Base-by-base conservation (phyloP, 306 rosid genomes). In the Datisca glomerata region DNA sequence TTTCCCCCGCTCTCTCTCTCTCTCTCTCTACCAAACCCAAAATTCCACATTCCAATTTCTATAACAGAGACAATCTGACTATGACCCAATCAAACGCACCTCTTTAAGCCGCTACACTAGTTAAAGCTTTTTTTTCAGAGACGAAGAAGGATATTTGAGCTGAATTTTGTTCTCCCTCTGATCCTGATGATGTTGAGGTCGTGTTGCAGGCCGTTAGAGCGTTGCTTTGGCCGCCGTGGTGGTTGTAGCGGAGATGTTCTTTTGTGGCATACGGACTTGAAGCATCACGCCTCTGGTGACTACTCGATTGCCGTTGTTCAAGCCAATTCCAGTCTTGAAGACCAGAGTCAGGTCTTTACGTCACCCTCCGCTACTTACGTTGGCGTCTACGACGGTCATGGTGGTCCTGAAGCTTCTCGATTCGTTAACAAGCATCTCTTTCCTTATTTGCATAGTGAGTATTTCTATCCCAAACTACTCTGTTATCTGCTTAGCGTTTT, bases 331-430 rank as follows among this genome's bases (percentile, higher is more conserved):
- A 63, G 43, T 13, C 83, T 89, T 10, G 98, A 89, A 55, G 98
- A 89, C 71, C 98, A 89, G 75, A 81, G 95, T 24, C 98, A 84
- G 67, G 92, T 89, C 14, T 80, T 75, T 9, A 70, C 93, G 24
- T 80, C 95, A 1, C 85, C 98, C 6, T 72, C 77, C 6, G 91
- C 86, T 32, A 80, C 94, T 12, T 89, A 70, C 36, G 66, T 89
- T 35, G 98, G 98, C 12, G 93, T 89, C 15, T 89, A 70, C 18
- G 98, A 89, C 47, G 98, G 98, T 39, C 98, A 89, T 23, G 98
- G 98, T 24, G 98, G 98, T 0, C 93, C 96, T 1, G 85, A 89
- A 68, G 98, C 98, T 68, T 80, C 98, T 39, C 57, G 92, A 63
- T 89, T 89, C 56, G 80, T 84, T 50, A 84, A 84, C 56, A 74